These are phyloP conservation scores for Diospyros kaki DNA, from an alignment of 148 eudicot genomes.

Conservation along the genomic window DNA sequence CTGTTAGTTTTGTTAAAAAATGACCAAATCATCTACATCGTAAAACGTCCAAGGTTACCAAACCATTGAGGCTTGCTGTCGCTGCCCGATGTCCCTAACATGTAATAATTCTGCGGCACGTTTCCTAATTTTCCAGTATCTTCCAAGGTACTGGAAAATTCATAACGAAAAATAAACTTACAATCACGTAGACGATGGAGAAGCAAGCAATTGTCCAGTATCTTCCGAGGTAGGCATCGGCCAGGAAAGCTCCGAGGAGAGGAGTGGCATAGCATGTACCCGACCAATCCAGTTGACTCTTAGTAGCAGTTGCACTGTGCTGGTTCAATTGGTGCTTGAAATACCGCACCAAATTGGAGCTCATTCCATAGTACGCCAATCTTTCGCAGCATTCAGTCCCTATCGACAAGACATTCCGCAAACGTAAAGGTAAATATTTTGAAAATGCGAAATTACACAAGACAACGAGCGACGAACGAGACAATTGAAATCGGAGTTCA, in stretches of 20 bases:
- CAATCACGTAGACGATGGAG: slow-evolving; percentile 28
- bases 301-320: slow-evolving; percentile 22
- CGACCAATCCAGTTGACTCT: slow-evolving; percentile 19
- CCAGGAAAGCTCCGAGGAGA: slow-evolving; percentile 24
- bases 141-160: too few species aligned
- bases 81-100: too few species aligned
- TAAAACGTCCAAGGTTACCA: too few species aligned
- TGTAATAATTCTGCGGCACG: too few species aligned
- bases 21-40: too few species aligned
- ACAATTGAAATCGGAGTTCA: not conserved
- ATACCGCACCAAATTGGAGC: slow-evolving; percentile 25
- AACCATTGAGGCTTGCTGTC: too few species aligned
- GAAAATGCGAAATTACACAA: not conserved
- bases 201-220: slow-evolving; percentile 30
- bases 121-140: too few species aligned
- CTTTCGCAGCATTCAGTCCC: slow-evolving; percentile 27
- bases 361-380: slow-evolving; percentile 32
- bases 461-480: too few species aligned
- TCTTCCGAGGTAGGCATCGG: slow-evolving; percentile 33
- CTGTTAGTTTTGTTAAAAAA: too few species aligned
- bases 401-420: not conserved
- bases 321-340: slow-evolving; percentile 21
- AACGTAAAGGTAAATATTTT: not conserved
- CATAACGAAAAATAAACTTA: not conserved
- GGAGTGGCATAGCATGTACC: slow-evolving; percentile 31